Conservation (phyloP, 73 alveolate species). For the Paramecium tetraurelia region DNA sequence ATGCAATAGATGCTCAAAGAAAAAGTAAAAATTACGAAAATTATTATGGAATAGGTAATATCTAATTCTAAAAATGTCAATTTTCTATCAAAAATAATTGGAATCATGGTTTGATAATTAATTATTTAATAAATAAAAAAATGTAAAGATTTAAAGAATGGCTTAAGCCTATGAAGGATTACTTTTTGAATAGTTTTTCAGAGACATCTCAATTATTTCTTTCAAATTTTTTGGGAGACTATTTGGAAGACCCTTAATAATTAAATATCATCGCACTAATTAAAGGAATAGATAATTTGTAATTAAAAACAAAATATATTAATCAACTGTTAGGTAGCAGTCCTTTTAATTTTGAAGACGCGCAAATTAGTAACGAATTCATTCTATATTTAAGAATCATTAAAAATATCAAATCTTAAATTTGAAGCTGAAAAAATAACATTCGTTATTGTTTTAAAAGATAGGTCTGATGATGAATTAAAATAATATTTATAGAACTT, state of each 20-base stretch:
- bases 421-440: not conserved
- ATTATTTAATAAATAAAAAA: not conserved
- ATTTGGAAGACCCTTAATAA: constrained; percentile 30
- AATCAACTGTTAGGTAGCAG: not conserved
- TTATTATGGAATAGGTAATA: no score
- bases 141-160: not conserved
- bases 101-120: not conserved
- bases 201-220: not conserved
- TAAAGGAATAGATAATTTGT: not conserved
- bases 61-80: no score
- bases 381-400: not conserved
- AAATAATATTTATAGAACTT: not conserved
- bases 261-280: not conserved
- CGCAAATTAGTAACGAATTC: not conserved
- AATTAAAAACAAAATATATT: not conserved
- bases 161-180: not conserved
- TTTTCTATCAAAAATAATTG: not conserved
- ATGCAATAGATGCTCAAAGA: no score
- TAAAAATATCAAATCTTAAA: not conserved
- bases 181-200: constrained; percentile 13
- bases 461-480: not conserved
- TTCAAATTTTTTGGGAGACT: not conserved
- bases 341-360: not conserved
- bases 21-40: no score
- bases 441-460: not conserved